Evolutionary conservation across 2,329 filamentous ascomycete genomes (phyloP), one percentile per base, ranked within the genome.

Genomic region (Cercospora canescens): DNA sequence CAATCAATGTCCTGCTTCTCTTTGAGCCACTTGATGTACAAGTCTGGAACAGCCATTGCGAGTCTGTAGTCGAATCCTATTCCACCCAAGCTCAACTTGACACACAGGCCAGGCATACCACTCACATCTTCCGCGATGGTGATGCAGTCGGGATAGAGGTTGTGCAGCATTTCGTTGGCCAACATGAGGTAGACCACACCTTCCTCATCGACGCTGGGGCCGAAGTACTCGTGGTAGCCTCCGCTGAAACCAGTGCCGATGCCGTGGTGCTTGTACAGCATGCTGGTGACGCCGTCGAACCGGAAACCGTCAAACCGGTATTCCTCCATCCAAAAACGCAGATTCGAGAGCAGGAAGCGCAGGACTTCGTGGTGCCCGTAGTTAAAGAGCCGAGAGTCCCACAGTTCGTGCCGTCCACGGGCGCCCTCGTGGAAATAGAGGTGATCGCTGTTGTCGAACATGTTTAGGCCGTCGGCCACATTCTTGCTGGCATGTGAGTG

Each of bases 401-500:
- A 99, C 60, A 96, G 85, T 48, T 97, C 93, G 77, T 99, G 95
- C 61, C 88, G 87, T 30, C 95, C 95, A 78, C 91, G 95, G 28
- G 81, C 84, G 37, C 95, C 95, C 62, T 86, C 89, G 72, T 99
- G 95, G 84, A 99, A 99, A 81, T 99, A 99, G 63, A 93, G 90
- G 76, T 97, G 92, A 76, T 98, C 95, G 8, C 91, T 93, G 56
- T 93, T 93, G 78, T 99, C 95, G 75, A 99, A 97, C 84, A 94
- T 89, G 79, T 99, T 99, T 71, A 99, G 81, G 0, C 95, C 95
- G 76, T 99, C 95, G 3, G 96, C 83, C 0, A 97, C 93, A 73
- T 99, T 99, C 85, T 98, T 99, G 45, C 93, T 97, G 16, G 95
- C 95, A 79, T 99, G 95, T 72, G 94, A 97, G 82, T 99, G 95